Conservation (phyloP, 2,329 filamentous ascomycete genomes). For the Zymoseptoria pseudotritici region DNA sequence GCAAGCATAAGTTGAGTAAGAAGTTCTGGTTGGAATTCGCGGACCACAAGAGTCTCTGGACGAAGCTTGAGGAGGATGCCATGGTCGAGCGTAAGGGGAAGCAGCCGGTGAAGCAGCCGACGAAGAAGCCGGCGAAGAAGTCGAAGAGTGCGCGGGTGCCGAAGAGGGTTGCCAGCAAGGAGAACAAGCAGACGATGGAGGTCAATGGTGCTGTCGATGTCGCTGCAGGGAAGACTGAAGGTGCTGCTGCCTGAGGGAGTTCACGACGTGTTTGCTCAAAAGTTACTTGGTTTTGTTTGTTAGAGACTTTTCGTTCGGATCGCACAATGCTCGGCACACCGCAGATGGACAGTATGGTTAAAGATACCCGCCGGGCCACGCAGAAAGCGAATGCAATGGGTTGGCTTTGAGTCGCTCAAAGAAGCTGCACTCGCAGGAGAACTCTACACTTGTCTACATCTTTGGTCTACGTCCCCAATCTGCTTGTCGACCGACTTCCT, state of each 20-base stretch:
- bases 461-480: background rate
- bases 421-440: background rate
- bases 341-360: background rate
- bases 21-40: background rate
- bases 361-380: background rate
- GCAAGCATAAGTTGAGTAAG: background rate
- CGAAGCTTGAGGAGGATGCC: background rate
- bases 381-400: background rate
- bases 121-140: background rate
- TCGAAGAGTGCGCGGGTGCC: background rate
- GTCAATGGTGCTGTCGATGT: background rate
- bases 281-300: background rate
- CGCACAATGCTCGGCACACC: background rate
- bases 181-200: background rate
- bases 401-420: background rate
- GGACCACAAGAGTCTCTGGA: background rate
- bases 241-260: background rate
- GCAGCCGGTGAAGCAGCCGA: background rate
- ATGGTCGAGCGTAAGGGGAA: background rate
- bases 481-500: too few relatives aligned
- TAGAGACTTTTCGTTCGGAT: background rate
- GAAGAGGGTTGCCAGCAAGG: background rate
- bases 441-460: background rate
- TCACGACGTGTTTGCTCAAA: background rate
- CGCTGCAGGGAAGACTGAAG: background rate